These are phyloP conservation scores for Daldinia sp. DNA, from an alignment of 2,329 filamentous ascomycete genomes.

Conservation along the genomic window DNA sequence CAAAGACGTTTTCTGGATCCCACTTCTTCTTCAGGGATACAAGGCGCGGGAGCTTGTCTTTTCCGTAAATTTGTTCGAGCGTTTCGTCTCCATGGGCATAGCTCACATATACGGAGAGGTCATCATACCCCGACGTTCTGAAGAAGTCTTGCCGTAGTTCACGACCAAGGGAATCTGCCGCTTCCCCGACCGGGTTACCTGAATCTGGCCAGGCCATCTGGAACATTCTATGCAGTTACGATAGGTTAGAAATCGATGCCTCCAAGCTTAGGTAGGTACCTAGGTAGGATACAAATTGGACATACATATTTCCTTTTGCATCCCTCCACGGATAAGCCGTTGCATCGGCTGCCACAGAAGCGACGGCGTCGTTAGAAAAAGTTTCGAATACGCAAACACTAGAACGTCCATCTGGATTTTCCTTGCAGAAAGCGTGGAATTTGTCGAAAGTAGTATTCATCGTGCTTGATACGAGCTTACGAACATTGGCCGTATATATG, in stretches of 20 bases:
- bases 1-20: conserved; percentile 48
- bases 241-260: neutral
- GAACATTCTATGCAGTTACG: conserved; percentile 26
- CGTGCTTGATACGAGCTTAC: conserved; percentile 18
- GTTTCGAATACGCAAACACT: conserved; percentile 27
- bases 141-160: conserved; percentile 27
- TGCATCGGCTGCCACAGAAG: conserved; percentile 23
- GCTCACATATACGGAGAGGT: conserved; percentile 46
- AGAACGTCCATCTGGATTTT: conserved; percentile 16
- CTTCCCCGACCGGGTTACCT: conserved; percentile 14
- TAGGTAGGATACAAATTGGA: neutral
- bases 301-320: conserved; percentile 37
- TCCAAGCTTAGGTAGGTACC: neutral
- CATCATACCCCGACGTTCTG: conserved; percentile 32
- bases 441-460: conserved; percentile 30
- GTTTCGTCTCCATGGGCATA: conserved; percentile 51
- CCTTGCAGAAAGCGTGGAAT: conserved; percentile 30
- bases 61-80: conserved; percentile 43
- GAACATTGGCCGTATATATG: conserved; percentile 30
- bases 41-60: conserved; percentile 45
- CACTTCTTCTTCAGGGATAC: conserved; percentile 45
- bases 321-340: conserved; percentile 49
- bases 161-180: conserved; percentile 17
- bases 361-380: conserved; percentile 32
- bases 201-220: conserved; percentile 24